A percentile compares a stretch with the other conserved stretches of the same genome.
These are phyloP conservation scores for Filosporella fistucella DNA, from an alignment of 495 filamentous ascomycete genomes.

Conservation along the genomic window DNA sequence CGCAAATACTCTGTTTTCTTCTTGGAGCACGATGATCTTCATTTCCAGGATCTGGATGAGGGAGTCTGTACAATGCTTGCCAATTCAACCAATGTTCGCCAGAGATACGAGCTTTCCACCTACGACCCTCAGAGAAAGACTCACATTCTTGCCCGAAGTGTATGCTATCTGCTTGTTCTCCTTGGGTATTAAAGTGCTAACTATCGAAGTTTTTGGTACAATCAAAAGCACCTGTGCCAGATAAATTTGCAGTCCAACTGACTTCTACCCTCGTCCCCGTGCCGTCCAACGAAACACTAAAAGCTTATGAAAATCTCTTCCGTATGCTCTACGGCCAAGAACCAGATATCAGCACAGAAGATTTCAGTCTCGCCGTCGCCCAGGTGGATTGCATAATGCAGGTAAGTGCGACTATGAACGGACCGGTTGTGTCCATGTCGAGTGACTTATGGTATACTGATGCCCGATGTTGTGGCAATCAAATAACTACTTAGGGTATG, in stretches of 20 bases:
- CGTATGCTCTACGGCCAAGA: neutral
- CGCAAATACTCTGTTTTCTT: neutral
- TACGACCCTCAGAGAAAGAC: no score
- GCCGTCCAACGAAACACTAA: neutral
- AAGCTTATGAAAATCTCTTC: conserved; percentile 15
- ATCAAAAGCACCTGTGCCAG: no score
- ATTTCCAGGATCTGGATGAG: neutral
- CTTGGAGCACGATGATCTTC: neutral
- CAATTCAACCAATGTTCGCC: neutral
- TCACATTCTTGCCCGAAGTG: no score
- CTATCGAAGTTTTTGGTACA: neutral
- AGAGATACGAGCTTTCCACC: neutral
- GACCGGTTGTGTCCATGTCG: no score
- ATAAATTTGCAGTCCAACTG: no score
- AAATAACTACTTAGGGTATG: no score
- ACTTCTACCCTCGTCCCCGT: neutral
- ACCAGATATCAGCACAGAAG: conserved; percentile 2
- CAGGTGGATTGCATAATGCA: conserved; percentile 7
- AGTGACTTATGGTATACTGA: no score
- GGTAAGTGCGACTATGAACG: no score
- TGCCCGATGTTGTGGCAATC: no score
- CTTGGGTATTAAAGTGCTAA: no score
- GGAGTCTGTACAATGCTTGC: neutral
- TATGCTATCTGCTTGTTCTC: no score
- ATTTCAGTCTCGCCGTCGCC: conserved; percentile 8